phyloP scores from a whole-genome alignment of 257 asterid genomes.

The Penstemon newberryi region DNA sequence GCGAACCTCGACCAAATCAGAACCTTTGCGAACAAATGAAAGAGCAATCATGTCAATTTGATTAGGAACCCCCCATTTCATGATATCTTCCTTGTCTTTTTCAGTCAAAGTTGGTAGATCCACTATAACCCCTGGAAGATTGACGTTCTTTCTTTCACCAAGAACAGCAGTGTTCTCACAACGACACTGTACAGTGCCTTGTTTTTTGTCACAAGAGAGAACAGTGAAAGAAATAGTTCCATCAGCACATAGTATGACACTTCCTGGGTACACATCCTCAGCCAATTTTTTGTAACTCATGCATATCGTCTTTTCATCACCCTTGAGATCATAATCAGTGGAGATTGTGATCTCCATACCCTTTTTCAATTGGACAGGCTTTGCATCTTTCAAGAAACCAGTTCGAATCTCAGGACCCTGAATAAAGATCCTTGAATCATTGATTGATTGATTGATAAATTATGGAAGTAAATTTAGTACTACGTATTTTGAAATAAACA shows the following conservation, averaged over 20 bases:
- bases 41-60: conserved; percentile 54
- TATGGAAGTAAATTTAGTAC: no score
- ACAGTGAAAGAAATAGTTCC: conserved; percentile 44
- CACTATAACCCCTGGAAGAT: conserved; percentile 49
- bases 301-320: conserved; percentile 41
- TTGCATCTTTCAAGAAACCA: conserved; percentile 49
- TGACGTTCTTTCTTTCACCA: conserved; percentile 57
- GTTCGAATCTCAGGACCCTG: conserved; percentile 60
- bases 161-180: conserved; percentile 52
- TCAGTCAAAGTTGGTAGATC: conserved; percentile 55
- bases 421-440: neutral
- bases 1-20: conserved; percentile 50
- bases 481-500: no score
- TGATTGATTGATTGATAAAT: no score
- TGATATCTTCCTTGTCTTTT: conserved; percentile 48
- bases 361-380: conserved; percentile 45
- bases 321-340: conserved; percentile 49
- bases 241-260: conserved; percentile 45
- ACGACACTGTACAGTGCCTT: conserved; percentile 41
- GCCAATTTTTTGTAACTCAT: conserved; percentile 59
- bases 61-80: conserved; percentile 53
- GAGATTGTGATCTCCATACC: conserved; percentile 44
- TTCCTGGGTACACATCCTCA: conserved; percentile 43
- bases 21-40: conserved; percentile 53
- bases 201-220: conserved; percentile 37